A percentile compares a stretch with the other conserved stretches of the same genome.
These are phyloP conservation scores for Fraxinus dipetala DNA, from an alignment of 305 asterid species.

Conservation along the genomic window DNA sequence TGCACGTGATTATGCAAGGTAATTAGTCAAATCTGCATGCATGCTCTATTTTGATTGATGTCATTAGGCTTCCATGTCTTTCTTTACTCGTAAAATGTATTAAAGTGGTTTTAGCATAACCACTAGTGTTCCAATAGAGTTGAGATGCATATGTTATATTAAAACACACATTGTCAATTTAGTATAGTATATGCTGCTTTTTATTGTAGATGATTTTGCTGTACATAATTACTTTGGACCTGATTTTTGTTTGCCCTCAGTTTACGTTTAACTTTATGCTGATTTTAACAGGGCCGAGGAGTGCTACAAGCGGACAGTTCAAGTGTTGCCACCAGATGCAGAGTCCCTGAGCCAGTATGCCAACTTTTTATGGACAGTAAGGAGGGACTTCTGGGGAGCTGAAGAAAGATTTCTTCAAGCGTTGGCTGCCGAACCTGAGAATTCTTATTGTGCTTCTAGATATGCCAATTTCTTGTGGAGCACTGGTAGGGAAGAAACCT, in stretches of 20 bases:
- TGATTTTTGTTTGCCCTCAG: constrained; percentile 58
- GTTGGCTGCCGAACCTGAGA: constrained; percentile 48
- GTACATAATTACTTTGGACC: constrained; percentile 27
- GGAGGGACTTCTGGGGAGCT: constrained; percentile 58
- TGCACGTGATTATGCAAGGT: constrained; percentile 63
- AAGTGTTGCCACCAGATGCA: constrained; percentile 55
- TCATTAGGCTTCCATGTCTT: neutral
- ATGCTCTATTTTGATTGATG: neutral
- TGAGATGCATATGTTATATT: neutral
- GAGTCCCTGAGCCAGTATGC: constrained; percentile 64
- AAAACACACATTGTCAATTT: neutral
- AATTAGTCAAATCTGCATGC: constrained; percentile 10
- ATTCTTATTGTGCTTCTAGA: constrained; percentile 44
- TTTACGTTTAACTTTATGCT: constrained; percentile 17
- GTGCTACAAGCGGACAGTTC: constrained; percentile 65
- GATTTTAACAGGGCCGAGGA: constrained; percentile 69
- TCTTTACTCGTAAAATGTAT: neutral
- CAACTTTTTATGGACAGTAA: constrained; percentile 55
- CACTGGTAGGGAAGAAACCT: constrained; percentile 80
- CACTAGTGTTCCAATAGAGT: neutral
- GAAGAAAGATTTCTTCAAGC: constrained; percentile 70
- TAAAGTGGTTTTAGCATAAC: neutral
- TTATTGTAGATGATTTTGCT: neutral
- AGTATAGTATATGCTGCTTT: neutral
- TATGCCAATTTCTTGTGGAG: constrained; percentile 82